Percentiles rank a stretch among this genome's conserved stretches.
phyloP scores from a whole-genome alignment of 805 yeast genomes.

The Metschnikowia lachancei region DNA sequence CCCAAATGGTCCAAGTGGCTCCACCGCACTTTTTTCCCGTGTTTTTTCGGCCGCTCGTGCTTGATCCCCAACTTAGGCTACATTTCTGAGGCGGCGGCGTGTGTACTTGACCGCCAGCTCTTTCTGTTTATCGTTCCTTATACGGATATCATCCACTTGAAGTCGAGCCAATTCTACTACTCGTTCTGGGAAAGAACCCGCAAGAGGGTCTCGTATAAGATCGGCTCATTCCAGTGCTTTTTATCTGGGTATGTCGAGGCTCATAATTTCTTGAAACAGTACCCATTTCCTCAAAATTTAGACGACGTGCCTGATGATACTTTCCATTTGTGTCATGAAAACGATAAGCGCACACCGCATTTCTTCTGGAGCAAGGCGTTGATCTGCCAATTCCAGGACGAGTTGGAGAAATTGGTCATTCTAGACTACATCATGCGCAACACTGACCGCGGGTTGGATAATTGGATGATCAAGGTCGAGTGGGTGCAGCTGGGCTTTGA shows the following conservation, averaged over 20 bases:
- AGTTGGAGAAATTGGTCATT: slow-evolving; percentile 66
- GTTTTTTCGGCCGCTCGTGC: slow-evolving; percentile 73
- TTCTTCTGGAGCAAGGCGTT: slow-evolving; percentile 55
- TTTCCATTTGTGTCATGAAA: slow-evolving; percentile 6
- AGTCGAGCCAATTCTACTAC: slow-evolving; percentile 52
- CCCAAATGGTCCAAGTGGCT: slow-evolving; percentile 83
- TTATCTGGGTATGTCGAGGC: slow-evolving; percentile 59
- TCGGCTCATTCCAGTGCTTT: slow-evolving; percentile 69
- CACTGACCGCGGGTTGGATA: slow-evolving; percentile 71
- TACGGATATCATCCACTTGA: slow-evolving; percentile 54
- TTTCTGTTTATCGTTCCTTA: slow-evolving; percentile 61
- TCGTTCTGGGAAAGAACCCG: slow-evolving; percentile 44
- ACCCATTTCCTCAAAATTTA: slow-evolving; percentile 52
- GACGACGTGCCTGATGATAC: slow-evolving; percentile 15
- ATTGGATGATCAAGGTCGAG: slow-evolving; percentile 71
- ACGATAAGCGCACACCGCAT: slow-evolving; percentile 9
- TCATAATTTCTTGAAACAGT: slow-evolving; percentile 49
- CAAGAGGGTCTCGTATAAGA: slow-evolving; percentile 31
- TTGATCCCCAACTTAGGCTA: slow-evolving; percentile 71
- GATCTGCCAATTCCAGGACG: slow-evolving; percentile 52
- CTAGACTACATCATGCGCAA: slow-evolving; percentile 71
- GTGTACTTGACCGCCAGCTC: slow-evolving; percentile 59
- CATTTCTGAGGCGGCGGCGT: slow-evolving; percentile 69
- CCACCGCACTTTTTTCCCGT: slow-evolving; percentile 71
- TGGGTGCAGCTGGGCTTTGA: slow-evolving; percentile 28